Evolutionary conservation across 306 rosid genomes (phyloP), one percentile per base, ranked within the genome.

Genomic region (Gynostemma pentaphyllum): DNA sequence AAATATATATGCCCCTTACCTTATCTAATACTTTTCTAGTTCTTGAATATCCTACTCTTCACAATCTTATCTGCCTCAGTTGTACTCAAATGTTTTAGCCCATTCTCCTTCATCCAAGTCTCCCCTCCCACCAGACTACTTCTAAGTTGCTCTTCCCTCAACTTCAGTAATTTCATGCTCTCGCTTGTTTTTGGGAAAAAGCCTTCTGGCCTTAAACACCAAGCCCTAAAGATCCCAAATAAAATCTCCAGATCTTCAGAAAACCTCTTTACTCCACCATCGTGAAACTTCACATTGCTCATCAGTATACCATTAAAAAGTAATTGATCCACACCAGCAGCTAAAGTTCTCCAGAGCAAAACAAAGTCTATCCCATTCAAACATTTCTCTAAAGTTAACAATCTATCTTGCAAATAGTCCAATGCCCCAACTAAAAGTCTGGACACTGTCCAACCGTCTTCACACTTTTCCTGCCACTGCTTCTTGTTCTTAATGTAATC

Each of bases 121-220:
- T 82, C 88, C 45, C 81, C 82, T 61, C 85, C 82, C 8, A 71
- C 68, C 75, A 75, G 60, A 75, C 72, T 70, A 37, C 67, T 81
- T 69, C 81, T 76, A 49, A 60, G 70, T 64, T 76, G 69, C 53
- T 76, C 83, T 69, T 79, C 82, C 28, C 74, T 78, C 79, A 82
- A 70, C 73, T 76, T 92, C 82, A 92, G 70, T 71, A 88, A 69
- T 80, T 76, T 88, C 60, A 86, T 71, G 44, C 98, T 90, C 64
- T 92, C 94, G 36, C 77, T 80, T 69, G 55, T 52, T 77, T 80
- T 82, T 4, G 94, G 98, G 57, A 92, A 88, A 70, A 92, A 88
- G 26, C 96, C 85, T 75, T 84, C 87, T 3, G 96, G 95, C 70
- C 98, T 86, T 69, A 88, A 70, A 76, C 98, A 86, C 95, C 95